Evolutionary conservation across 1,139 yeast species (phyloP).

Genomic region (Williopsis jadinii): DNA sequence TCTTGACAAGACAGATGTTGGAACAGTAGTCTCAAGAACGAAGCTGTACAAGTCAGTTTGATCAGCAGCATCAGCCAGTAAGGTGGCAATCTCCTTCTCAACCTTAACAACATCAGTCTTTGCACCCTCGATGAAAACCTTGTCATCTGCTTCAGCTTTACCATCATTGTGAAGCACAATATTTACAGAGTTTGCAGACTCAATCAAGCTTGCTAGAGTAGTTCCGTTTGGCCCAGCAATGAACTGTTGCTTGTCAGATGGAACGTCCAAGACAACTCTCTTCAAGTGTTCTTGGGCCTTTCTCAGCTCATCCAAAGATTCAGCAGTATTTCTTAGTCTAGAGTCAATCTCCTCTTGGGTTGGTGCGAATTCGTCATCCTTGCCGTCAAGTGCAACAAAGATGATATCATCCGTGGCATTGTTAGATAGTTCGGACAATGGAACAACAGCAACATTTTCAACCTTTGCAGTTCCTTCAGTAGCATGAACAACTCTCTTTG

Average conservation of each 20-base stretch:
- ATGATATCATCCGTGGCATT: constrained; percentile 32
- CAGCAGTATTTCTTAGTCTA: constrained; percentile 42
- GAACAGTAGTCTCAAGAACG: constrained; percentile 50
- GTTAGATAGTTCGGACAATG: constrained; percentile 35
- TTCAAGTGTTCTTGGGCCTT: constrained; percentile 49
- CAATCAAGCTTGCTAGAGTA: constrained; percentile 45
- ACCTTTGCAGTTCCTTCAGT: constrained; percentile 40
- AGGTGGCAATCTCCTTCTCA: constrained; percentile 43
- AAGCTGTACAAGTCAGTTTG: constrained; percentile 54
- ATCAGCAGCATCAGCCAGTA: constrained; percentile 59
- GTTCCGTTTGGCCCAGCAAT: constrained; percentile 53
- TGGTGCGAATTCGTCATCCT: constrained; percentile 46
- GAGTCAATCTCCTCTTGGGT: constrained; percentile 39
- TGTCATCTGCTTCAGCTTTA: constrained; percentile 36
- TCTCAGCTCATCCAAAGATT: constrained; percentile 50
- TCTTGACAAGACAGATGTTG: constrained; percentile 63
- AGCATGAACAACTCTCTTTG: constrained; percentile 37
- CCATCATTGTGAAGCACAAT: constrained; percentile 30
- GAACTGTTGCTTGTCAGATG: constrained; percentile 49
- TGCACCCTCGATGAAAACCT: constrained; percentile 58
- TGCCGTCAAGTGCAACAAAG: constrained; percentile 42
- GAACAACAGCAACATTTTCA: constrained; percentile 48
- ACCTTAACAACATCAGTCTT: constrained; percentile 48
- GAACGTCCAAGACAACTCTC: constrained; percentile 44
- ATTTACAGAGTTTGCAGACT: constrained; percentile 27